These are phyloP conservation scores for Artemisia argyi DNA, from an alignment of 129 eudicot genomes.

Conservation along the genomic window DNA sequence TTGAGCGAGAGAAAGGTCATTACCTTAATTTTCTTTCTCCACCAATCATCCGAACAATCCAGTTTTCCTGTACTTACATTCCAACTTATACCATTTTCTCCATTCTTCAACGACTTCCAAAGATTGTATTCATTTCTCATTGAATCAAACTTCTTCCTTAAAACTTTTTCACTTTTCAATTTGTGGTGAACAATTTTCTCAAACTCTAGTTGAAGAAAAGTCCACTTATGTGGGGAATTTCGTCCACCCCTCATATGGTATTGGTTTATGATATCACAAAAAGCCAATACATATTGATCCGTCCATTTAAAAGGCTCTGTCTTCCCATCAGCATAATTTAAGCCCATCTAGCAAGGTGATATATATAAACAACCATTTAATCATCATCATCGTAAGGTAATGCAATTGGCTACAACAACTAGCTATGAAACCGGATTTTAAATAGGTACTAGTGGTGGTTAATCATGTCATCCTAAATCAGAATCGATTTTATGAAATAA, in stretches of 20 bases:
- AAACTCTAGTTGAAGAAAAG: constrained; percentile 14
- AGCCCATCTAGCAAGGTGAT: constrained; percentile 13
- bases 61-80: constrained; percentile 11
- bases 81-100: not conserved
- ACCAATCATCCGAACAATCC: constrained; percentile 27
- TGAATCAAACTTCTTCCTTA: constrained; percentile 26
- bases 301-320: constrained; percentile 24
- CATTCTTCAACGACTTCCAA: constrained; percentile 20
- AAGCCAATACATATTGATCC: constrained; percentile 15
- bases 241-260: constrained; percentile 5
- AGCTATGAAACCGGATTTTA: not conserved
- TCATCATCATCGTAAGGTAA: constrained; percentile 1
- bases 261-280: constrained; percentile 17
- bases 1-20: not conserved
- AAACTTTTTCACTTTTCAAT: constrained; percentile 9
- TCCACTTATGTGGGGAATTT: constrained; percentile 18
- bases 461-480: not conserved
- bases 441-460: not conserved
- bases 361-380: constrained; percentile 12
- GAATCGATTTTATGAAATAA: not conserved
- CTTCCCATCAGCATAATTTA: not conserved
- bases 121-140: constrained; percentile 18
- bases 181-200: constrained; percentile 10
- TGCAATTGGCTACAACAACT: not conserved
- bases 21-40: constrained; percentile 21